A percentile compares a stretch with the other conserved stretches of the same genome.
Evolutionary conservation across 441 rosid species (phyloP).

Genomic region (Populus tomentosa): DNA sequence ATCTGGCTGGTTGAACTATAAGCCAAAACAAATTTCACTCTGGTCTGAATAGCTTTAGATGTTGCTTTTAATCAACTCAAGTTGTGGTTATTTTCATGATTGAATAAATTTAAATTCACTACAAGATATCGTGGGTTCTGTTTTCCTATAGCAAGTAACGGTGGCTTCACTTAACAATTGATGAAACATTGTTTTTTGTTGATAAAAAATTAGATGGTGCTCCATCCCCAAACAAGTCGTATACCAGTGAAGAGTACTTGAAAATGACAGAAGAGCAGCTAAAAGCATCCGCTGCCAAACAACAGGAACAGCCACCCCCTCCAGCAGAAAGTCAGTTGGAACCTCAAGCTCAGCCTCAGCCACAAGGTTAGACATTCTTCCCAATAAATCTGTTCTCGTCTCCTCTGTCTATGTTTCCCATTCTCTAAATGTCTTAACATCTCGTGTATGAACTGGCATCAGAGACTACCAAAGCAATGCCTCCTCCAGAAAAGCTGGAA

Average conservation of each 20-base stretch:
- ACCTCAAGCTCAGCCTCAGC: slow-evolving; percentile 32
- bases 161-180: background rate
- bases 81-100: background rate
- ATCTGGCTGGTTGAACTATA: too few species aligned
- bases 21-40: too few species aligned
- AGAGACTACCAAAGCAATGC: slow-evolving; percentile 33
- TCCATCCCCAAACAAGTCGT: slow-evolving; percentile 42
- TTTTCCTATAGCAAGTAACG: background rate
- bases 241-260: slow-evolving; percentile 68
- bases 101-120: background rate
- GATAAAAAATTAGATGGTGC: slow-evolving; percentile 44
- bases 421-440: background rate
- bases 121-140: background rate
- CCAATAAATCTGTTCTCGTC: background rate
- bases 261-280: slow-evolving; percentile 82
- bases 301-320: slow-evolving; percentile 27
- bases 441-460: slow-evolving; percentile 19
- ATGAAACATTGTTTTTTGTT: slow-evolving; percentile 1
- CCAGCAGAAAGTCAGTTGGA: slow-evolving; percentile 32
- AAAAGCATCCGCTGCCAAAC: slow-evolving; percentile 41
- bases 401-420: background rate
- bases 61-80: background rate
- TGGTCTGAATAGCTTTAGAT: background rate
- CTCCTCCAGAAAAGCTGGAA: slow-evolving; percentile 48
- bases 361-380: slow-evolving; percentile 28